Percentiles rank a stretch among this genome's conserved stretches.
phyloP scores from a whole-genome alignment of 2,329 filamentous ascomycete species.

The Colletotrichum filicis region DNA sequence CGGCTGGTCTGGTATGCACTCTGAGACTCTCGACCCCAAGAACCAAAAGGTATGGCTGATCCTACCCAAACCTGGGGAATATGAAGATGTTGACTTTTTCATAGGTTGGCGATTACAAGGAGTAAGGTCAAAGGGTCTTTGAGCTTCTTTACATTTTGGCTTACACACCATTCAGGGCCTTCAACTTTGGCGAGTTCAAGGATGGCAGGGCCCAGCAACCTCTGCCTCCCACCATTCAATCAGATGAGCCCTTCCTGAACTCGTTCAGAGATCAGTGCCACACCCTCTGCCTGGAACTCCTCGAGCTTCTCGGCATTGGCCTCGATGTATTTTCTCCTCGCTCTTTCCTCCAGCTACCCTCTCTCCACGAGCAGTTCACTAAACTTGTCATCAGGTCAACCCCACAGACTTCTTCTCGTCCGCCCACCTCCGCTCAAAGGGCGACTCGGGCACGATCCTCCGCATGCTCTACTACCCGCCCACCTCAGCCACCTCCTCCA shows the following conservation, averaged over 20 bases:
- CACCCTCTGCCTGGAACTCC: slow-evolving; percentile 75
- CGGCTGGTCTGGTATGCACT: slow-evolving; percentile 90
- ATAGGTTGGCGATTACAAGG: slow-evolving; percentile 86
- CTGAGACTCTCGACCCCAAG: slow-evolving; percentile 87
- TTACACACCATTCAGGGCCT: slow-evolving; percentile 67
- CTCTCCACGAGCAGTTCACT: slow-evolving; percentile 3
- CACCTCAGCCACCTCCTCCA: slow-evolving; percentile 53
- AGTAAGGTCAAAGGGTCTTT: slow-evolving; percentile 61
- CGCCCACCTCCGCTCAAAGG: slow-evolving; percentile 57
- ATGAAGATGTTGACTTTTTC: not conserved
- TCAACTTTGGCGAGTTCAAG: slow-evolving; percentile 88
- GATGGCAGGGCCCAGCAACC: slow-evolving; percentile 79
- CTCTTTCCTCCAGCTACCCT: not conserved
- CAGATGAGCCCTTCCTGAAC: slow-evolving; percentile 69
- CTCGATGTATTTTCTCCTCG: slow-evolving; percentile 64
- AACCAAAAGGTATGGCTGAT: slow-evolving; percentile 73
- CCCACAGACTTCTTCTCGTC: slow-evolving; percentile 65
- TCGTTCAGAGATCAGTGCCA: slow-evolving; percentile 79
- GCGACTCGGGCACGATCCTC: slow-evolving; percentile 68
- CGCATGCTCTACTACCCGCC: slow-evolving; percentile 81
- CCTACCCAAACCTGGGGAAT: not conserved
- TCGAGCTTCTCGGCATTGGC: slow-evolving; percentile 82
- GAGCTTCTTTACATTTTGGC: not conserved
- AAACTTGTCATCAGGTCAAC: slow-evolving; percentile 47
- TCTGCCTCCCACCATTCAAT: slow-evolving; percentile 72